These are phyloP conservation scores for Sistotremastrum niveocremeum DNA, from an alignment of 768 basidiomycete genomes.

Conservation along the genomic window DNA sequence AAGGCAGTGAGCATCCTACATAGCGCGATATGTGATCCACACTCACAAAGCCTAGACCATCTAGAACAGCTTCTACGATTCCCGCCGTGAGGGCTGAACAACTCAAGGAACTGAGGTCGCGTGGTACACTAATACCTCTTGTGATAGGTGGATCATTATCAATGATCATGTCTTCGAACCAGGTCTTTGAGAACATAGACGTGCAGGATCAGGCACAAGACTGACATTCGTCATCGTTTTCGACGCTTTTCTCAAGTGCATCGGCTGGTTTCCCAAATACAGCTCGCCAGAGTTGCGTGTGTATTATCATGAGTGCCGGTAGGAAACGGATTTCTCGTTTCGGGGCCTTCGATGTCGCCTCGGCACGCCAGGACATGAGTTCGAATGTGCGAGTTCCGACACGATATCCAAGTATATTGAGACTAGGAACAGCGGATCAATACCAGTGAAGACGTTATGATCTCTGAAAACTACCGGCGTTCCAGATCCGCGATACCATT, in stretches of 20 bases:
- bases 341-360: constrained; percentile 72
- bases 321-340: constrained; percentile 87
- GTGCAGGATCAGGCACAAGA: constrained; percentile 3
- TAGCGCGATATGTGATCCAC: background rate
- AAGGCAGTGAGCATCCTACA: constrained; percentile 6
- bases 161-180: constrained; percentile 79
- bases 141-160: constrained; percentile 93
- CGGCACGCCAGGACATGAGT: constrained; percentile 69
- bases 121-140: constrained; percentile 83
- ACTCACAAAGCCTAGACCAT: constrained; percentile 87
- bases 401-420: constrained; percentile 88
- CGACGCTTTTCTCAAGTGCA: constrained; percentile 90
- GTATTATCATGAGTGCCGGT: constrained; percentile 84
- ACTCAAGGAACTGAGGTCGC: constrained; percentile 85
- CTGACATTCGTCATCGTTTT: constrained; percentile 91
- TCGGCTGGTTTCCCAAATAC: constrained; percentile 92
- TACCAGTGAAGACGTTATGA: background rate
- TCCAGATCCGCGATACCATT: constrained; percentile 93
- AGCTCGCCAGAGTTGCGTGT: constrained; percentile 90
- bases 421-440: constrained; percentile 27
- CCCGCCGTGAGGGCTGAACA: constrained; percentile 98
- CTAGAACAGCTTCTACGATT: constrained; percentile 91
- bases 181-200: constrained; percentile 2
- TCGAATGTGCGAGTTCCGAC: constrained; percentile 81
- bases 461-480: constrained; percentile 41